phyloP scores from a whole-genome alignment of 306 rosid genomes.

The Quercus mongolica region DNA sequence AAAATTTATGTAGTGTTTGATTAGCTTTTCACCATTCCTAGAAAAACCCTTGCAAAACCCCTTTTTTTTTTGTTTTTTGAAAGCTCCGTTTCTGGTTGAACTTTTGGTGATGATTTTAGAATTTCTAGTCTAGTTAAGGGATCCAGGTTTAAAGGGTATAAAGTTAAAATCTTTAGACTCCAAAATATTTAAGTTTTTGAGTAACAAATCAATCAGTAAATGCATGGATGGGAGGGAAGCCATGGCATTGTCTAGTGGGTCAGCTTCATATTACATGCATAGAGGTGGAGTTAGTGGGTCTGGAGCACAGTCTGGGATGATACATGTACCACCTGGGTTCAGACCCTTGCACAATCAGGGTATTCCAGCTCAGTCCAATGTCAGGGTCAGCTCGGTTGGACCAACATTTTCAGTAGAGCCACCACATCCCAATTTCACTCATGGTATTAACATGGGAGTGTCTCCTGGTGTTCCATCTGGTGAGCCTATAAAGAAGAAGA shows the following conservation, averaged over 20 bases:
- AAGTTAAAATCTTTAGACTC: slow-evolving; percentile 18
- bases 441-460: slow-evolving; percentile 46
- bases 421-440: slow-evolving; percentile 40
- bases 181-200: background rate
- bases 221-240: slow-evolving; percentile 99
- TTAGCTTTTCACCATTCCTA: slow-evolving; percentile 1
- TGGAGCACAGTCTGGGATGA: slow-evolving; percentile 50
- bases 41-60: slow-evolving; percentile 24
- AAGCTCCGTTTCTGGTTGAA: background rate
- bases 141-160: slow-evolving; percentile 17
- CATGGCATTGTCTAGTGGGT: slow-evolving; percentile 79
- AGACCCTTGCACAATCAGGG: slow-evolving; percentile 55
- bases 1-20: slow-evolving; percentile 5
- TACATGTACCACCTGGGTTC: slow-evolving; percentile 64
- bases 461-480: slow-evolving; percentile 53
- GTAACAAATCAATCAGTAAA: slow-evolving; percentile 47
- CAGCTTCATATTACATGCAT: slow-evolving; percentile 82
- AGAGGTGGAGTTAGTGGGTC: slow-evolving; percentile 69
- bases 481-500: slow-evolving; percentile 76
- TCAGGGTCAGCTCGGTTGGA: slow-evolving; percentile 46
- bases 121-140: slow-evolving; percentile 8
- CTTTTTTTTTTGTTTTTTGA: background rate
- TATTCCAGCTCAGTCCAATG: slow-evolving; percentile 58
- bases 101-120: slow-evolving; percentile 3
- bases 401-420: slow-evolving; percentile 61